Evolutionary conservation across 2,329 filamentous ascomycete genomes (phyloP), one percentile per base, ranked within the genome.

Genomic region (Aureobasidium sp.): DNA sequence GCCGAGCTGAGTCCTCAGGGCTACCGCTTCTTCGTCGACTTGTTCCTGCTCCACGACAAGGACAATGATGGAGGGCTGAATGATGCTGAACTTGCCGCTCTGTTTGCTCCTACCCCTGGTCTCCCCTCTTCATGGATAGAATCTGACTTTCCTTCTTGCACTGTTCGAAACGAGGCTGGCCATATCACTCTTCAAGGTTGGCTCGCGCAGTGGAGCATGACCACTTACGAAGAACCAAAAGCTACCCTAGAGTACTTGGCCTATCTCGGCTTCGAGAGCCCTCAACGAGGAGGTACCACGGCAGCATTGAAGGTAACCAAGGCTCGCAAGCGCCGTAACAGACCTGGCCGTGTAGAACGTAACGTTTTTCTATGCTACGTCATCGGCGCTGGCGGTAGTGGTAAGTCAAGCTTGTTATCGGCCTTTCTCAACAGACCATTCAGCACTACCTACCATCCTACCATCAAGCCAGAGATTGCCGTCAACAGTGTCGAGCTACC

Each of bases 201-300:
- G 93, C 80, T 98, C 32, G 93, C 93, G 3, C 93, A 98, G 64
- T 98, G 93, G 93, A 96, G 90, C 67, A 98, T 98, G 93, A 98
- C 93, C 0, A 98, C 93, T 0, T 98, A 97, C 63, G 83, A 94
- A 56, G 90, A 94, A 54, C 91, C 93, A 11, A 94, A 93, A 66
- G 96, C 89, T 0, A 97, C 93, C 0, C 78, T 98, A 3, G 90
- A 94, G 62, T 98, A 98, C 67, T 81, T 98, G 2, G 93, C 93
- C 3, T 96, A 96, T 66, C 83, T 98, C 2, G 93, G 93, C 1
- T 98, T 96, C 63, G 93, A 97, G 66, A 84, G 88, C 2, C 75
- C 81, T 2, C 86, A 86, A 61, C 71, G 74, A 54, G 86, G 85
- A 55, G 84, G 86, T 34, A 83, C 84, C 0, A 89, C 88, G 1